Conservation (phyloP, 768 basidiomycete genomes). For the Termitomyces sp. region DNA sequence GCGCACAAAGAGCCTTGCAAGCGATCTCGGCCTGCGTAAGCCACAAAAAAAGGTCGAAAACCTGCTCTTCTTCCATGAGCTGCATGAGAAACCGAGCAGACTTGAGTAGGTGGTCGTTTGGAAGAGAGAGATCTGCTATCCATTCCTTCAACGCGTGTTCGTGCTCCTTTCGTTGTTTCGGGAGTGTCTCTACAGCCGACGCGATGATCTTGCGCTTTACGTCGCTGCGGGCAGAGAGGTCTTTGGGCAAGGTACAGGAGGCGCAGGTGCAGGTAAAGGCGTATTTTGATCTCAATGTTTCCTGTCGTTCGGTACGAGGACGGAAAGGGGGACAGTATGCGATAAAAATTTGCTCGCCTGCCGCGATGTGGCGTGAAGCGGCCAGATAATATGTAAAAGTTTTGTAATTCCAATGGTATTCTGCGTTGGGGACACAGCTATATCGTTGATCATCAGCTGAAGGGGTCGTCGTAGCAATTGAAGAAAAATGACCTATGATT, state of each 20-base stretch:
- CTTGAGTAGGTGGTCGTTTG: slow-evolving; percentile 14
- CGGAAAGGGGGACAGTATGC: slow-evolving; percentile 5
- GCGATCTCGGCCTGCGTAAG: slow-evolving; percentile 13
- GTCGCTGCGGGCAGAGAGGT: slow-evolving; percentile 18
- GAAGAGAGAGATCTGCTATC: slow-evolving; percentile 12
- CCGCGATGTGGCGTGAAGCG: slow-evolving; percentile 18
- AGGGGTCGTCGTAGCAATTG: neutral
- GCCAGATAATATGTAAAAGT: slow-evolving; percentile 7
- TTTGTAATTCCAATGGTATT: slow-evolving; percentile 12
- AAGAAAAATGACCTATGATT: slow-evolving; percentile 19
- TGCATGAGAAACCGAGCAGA: slow-evolving; percentile 7
- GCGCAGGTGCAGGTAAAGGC: slow-evolving; percentile 19
- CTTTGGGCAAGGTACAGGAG: slow-evolving; percentile 13
- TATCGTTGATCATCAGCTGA: neutral
- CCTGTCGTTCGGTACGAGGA: slow-evolving; percentile 13
- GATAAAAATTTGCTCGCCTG: slow-evolving; percentile 20
- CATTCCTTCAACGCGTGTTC: slow-evolving; percentile 13
- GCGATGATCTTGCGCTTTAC: slow-evolving; percentile 13
- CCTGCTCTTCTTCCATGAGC: slow-evolving; percentile 19
- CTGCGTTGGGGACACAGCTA: slow-evolving; percentile 19
- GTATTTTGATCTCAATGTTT: slow-evolving; percentile 9
- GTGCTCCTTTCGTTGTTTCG: slow-evolving; percentile 5
- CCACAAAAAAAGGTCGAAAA: slow-evolving; percentile 12
- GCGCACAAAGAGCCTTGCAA: slow-evolving; percentile 23
- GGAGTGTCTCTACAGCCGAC: neutral